phyloP scores from a whole-genome alignment of 768 basidiomycete species.

The Boletus eberwhitei region DNA sequence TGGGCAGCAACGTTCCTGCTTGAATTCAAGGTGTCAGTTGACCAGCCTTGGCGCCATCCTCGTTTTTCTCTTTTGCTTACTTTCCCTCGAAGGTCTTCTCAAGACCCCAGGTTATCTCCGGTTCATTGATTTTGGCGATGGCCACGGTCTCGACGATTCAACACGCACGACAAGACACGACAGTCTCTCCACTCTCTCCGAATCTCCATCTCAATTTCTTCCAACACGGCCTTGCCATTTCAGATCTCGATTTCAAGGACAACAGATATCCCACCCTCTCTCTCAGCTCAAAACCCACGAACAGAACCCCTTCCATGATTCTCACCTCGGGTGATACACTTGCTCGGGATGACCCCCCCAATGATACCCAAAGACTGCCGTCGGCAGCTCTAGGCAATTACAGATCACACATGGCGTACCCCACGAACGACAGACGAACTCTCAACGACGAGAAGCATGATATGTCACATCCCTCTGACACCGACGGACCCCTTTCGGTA shows the following conservation, averaged over 20 bases:
- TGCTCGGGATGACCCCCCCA: constrained; percentile 21
- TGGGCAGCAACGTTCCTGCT: neutral
- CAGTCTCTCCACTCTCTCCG: constrained; percentile 30
- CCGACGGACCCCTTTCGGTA: constrained; percentile 22
- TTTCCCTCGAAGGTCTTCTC: constrained; percentile 13
- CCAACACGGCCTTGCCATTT: constrained; percentile 49
- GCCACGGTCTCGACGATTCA: constrained; percentile 53
- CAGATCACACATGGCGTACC: constrained; percentile 14
- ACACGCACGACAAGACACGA: constrained; percentile 39
- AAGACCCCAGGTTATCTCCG: constrained; percentile 20
- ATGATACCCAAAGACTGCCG: constrained; percentile 12
- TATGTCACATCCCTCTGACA: constrained; percentile 12
- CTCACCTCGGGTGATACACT: constrained; percentile 27
- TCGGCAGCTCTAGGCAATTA: constrained; percentile 11
- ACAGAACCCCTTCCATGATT: constrained; percentile 30
- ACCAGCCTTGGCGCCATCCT: constrained; percentile 6
- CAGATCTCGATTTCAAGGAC: constrained; percentile 62
- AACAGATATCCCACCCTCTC: constrained; percentile 49
- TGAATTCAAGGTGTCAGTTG: neutral
- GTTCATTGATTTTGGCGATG: constrained; percentile 24
- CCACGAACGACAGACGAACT: constrained; percentile 21
- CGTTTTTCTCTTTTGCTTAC: constrained; percentile 4
- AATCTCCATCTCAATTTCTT: constrained; percentile 42
- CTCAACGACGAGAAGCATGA: constrained; percentile 24
- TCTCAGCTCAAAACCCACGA: constrained; percentile 20